Evolutionary conservation across 371 early-diverging fungal genomes (phyloP).

Genomic region (Gilbertella persicaria): DNA sequence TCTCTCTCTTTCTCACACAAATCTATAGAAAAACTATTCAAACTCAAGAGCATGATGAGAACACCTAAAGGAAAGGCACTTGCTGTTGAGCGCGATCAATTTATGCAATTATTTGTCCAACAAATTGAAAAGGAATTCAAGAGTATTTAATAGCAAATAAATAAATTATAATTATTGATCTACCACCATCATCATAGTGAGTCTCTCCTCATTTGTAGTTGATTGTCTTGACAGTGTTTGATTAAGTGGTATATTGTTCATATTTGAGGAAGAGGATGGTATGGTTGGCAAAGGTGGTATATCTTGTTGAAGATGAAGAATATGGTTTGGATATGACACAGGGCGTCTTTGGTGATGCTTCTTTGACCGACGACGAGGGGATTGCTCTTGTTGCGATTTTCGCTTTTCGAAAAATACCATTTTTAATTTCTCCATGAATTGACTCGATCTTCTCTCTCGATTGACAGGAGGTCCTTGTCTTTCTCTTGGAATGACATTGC

Average conservation of each 20-base stretch:
- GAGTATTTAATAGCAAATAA: constrained; percentile 4
- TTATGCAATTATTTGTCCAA: constrained; percentile 56
- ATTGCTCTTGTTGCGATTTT: constrained; percentile 24
- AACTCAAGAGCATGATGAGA: constrained; percentile 60
- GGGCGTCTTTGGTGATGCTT: constrained; percentile 27
- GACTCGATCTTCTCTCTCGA: constrained; percentile 20
- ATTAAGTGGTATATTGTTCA: not conserved
- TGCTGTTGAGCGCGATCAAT: constrained; percentile 54
- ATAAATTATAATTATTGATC: constrained; percentile 1
- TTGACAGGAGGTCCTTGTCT: not conserved
- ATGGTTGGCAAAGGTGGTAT: not conserved
- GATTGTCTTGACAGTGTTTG: constrained; percentile 20
- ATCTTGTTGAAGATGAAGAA: not conserved
- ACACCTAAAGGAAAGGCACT: constrained; percentile 54
- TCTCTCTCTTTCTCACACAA: not conserved
- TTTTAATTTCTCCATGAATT: constrained; percentile 41
- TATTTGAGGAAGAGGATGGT: not conserved
- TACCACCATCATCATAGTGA: not conserved
- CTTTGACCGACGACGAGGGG: not conserved
- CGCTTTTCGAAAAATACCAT: constrained; percentile 45
- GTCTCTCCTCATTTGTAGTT: constrained; percentile 5
- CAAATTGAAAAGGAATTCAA: constrained; percentile 52
- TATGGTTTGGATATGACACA: constrained; percentile 37
- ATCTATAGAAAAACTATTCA: constrained; percentile 61
- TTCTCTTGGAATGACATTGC: not conserved